Evolutionary conservation across 176 grass and related monocot genomes (phyloP), one percentile per base, ranked within the genome.

Genomic region (Avena sativa): DNA sequence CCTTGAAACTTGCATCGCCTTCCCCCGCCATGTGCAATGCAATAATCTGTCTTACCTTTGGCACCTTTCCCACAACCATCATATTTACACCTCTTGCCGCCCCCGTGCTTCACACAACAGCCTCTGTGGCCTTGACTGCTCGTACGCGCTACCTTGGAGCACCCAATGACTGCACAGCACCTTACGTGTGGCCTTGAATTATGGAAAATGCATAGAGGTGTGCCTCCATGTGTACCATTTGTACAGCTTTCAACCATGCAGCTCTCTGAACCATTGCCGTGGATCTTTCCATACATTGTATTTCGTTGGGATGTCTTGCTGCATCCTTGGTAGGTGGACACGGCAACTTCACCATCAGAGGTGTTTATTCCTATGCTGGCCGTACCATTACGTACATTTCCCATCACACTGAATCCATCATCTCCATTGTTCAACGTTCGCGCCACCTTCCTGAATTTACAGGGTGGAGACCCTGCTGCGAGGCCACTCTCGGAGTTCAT

Each of bases 1-100:
- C 66, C 83, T 89, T 81, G 77, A 48, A 57, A 85, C 60, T 81
- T 85, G 34, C 88, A 89, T 9, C 88, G 83, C 68, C 76, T 89
- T n/a, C 88, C 87, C 8, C 87, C 87, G 38, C 87, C 87, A 88
- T 88, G 87, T 6, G 20, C 43, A 36, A 84, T 73, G 50, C 88
- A 89, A 52, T 76, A 89, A 34, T 76, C 49, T 4, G 83, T 89
- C 21, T 75, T 84, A 36, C 88, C 88, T 67, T 75, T 34, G 3
- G 83, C 77, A 59, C 83, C 69, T 61, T 89, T 89, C 4, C 25
- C 52, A 71, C 87, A 88, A 30, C 73, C 73, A 70, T 83, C 87
- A 83, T 61, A 88, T 16, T 19, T 88, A 47, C 87, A 88, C 52
- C 87, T 83, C 52, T 47, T 88, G 63, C 87, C 73, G 49, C 81